Conservation (phyloP, 345 rosid genomes). For the Sapria himalayana region DNA sequence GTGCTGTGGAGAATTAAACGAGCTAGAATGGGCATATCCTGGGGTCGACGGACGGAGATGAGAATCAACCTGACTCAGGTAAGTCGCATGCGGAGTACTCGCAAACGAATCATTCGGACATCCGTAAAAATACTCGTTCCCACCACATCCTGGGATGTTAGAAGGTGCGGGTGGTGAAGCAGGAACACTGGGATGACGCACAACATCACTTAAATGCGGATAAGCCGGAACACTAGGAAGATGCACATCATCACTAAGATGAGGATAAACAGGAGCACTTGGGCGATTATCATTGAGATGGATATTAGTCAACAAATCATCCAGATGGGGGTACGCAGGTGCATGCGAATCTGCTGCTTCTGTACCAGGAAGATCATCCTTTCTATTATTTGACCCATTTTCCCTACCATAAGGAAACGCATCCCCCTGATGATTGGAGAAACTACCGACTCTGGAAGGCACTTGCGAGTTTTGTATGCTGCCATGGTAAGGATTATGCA, state of each 20-base stretch:
- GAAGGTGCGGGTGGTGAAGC: constrained; percentile 13
- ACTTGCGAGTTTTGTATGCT: constrained; percentile 16
- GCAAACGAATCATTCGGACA: constrained; percentile 42
- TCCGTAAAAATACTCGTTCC: constrained; percentile 26
- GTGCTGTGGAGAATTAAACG: constrained; percentile 23
- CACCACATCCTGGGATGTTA: constrained; percentile 14
- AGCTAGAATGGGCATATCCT: constrained; percentile 11
- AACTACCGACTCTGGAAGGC: constrained; percentile 17
- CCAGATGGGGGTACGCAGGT: constrained; percentile 51
- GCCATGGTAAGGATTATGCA: constrained; percentile 22
- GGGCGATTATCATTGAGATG: constrained; percentile 23
- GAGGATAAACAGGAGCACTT: constrained; percentile 21
- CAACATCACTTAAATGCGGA: too few species aligned
- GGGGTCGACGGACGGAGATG: constrained; percentile 9
- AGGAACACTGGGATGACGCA: constrained; percentile 25
- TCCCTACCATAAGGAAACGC: constrained; percentile 12
- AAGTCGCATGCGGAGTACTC: constrained; percentile 22
- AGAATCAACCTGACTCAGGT: constrained; percentile 22
- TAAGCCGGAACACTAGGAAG: constrained; percentile 26
- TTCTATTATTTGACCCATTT: constrained; percentile 6
- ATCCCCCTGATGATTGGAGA: constrained; percentile 23
- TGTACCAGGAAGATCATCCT: too few species aligned
- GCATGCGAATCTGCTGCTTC: constrained; percentile 11
- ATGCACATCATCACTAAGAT: too few species aligned
- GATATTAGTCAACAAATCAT: constrained; percentile 26